These are phyloP conservation scores for Diaporthe caulivora DNA, from an alignment of 2,329 filamentous ascomycete genomes.

Conservation along the genomic window DNA sequence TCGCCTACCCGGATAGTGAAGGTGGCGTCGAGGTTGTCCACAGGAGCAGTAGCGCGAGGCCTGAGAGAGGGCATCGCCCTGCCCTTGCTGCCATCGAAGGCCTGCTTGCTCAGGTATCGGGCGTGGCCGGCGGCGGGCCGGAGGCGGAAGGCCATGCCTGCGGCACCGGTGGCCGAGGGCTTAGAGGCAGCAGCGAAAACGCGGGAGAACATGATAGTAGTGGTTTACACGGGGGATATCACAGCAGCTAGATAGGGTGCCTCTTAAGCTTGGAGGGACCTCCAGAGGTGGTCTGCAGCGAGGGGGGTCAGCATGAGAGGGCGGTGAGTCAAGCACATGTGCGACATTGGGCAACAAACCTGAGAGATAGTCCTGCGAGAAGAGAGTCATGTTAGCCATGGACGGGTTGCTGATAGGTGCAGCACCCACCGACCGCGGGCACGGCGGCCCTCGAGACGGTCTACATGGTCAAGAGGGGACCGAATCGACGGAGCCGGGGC, in stretches of 20 bases:
- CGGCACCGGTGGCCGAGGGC: conserved; percentile 61
- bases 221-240: conserved; percentile 42
- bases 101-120: conserved; percentile 55
- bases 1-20: conserved; percentile 85
- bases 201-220: conserved; percentile 70
- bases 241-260: conserved; percentile 38
- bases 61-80: conserved; percentile 73
- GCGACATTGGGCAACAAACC: conserved; percentile 61
- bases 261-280: conserved; percentile 61
- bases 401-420: conserved; percentile 17
- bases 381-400: conserved; percentile 56
- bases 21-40: conserved; percentile 83
- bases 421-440: conserved; percentile 17
- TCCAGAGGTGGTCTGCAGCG: conserved; percentile 65
- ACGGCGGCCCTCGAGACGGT: conserved; percentile 1
- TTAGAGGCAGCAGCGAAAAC: conserved; percentile 65
- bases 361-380: conserved; percentile 79
- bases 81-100: conserved; percentile 77
- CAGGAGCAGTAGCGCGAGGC: conserved; percentile 72
- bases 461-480: neutral
- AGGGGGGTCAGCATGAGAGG: conserved; percentile 49
- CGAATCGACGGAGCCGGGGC: neutral
- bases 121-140: conserved; percentile 50
- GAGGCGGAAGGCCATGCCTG: conserved; percentile 49
- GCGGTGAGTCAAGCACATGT: conserved; percentile 57